phyloP scores from a whole-genome alignment of 2,329 filamentous ascomycete genomes.

The Nigrograna mackinnonii region DNA sequence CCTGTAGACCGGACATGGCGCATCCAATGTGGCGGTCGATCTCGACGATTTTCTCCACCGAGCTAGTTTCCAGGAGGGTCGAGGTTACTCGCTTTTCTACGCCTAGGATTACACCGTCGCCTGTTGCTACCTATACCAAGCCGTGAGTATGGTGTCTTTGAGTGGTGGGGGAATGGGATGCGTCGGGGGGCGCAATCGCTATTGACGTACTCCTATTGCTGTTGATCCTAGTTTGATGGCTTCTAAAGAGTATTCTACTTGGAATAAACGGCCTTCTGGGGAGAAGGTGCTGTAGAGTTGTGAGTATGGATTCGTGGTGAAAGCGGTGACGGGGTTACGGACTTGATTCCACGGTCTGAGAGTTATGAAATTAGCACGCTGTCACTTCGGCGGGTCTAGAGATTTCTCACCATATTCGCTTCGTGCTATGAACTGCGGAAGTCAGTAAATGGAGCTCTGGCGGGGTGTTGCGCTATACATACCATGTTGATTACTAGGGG shows the following conservation, averaged over 20 bases:
- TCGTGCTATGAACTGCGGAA: slow-evolving; percentile 86
- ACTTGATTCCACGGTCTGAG: slow-evolving; percentile 97
- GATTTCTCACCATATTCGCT: slow-evolving; percentile 91
- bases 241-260: slow-evolving; percentile 99
- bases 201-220: slow-evolving; percentile 81
- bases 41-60: slow-evolving; percentile 99
- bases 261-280: slow-evolving; percentile 98
- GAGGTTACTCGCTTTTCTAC: slow-evolving; percentile 99
- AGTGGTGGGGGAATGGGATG: not conserved
- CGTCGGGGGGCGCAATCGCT: too few species aligned
- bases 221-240: slow-evolving; percentile 99
- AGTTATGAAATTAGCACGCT: slow-evolving; percentile 17
- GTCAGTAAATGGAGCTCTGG: slow-evolving; percentile 36
- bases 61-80: slow-evolving; percentile 94
- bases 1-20: slow-evolving; percentile 97
- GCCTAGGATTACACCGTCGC: slow-evolving; percentile 91
- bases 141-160: slow-evolving; percentile 16
- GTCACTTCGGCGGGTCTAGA: slow-evolving; percentile 23
- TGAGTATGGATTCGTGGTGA: slow-evolving; percentile 20
- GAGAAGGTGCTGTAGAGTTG: slow-evolving; percentile 82
- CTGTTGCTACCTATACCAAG: slow-evolving; percentile 76
- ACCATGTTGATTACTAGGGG: slow-evolving; percentile 41
- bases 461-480: slow-evolving; percentile 22
- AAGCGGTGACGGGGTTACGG: slow-evolving; percentile 44
- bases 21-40: slow-evolving; percentile 99